Conservation (phyloP, 116 monocot genomes). For the Posidonia oceanica region DNA sequence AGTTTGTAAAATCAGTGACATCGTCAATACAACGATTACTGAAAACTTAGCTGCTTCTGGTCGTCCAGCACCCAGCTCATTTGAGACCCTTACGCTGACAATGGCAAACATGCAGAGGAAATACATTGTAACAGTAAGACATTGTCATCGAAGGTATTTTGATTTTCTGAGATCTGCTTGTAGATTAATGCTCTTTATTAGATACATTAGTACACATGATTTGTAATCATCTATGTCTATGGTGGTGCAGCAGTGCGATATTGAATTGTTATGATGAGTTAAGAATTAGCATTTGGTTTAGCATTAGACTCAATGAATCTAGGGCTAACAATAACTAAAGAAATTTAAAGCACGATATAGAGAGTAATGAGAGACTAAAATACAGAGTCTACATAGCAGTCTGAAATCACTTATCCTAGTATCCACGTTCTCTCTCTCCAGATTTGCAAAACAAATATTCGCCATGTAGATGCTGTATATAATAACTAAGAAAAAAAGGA, state of each 20-base stretch:
- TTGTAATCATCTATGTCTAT: not conserved
- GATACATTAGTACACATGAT: not conserved
- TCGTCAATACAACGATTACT: too few relatives aligned
- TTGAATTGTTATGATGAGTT: not conserved
- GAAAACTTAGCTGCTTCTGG: too few relatives aligned
- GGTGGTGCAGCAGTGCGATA: not conserved
- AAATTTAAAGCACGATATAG: too few relatives aligned
- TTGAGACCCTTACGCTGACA: conserved; percentile 43
- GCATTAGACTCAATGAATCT: not conserved
- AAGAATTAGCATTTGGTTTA: not conserved
- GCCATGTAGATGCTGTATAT: too few relatives aligned
- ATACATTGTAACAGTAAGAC: not conserved
- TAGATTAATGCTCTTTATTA: not conserved
- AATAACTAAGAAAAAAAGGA: too few relatives aligned
- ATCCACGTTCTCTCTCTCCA: too few relatives aligned
- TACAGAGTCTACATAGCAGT: too few relatives aligned
- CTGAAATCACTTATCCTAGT: too few relatives aligned
- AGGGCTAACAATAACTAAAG: too few relatives aligned
- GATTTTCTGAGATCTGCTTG: not conserved
- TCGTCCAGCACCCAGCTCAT: conserved; percentile 48
- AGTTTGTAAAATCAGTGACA: too few relatives aligned
- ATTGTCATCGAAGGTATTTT: not conserved
- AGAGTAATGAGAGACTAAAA: too few relatives aligned
- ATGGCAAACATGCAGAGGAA: not conserved
- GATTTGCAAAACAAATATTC: too few relatives aligned